These are phyloP conservation scores for Phaffia australis DNA, from an alignment of 768 basidiomycete species.

Conservation along the genomic window DNA sequence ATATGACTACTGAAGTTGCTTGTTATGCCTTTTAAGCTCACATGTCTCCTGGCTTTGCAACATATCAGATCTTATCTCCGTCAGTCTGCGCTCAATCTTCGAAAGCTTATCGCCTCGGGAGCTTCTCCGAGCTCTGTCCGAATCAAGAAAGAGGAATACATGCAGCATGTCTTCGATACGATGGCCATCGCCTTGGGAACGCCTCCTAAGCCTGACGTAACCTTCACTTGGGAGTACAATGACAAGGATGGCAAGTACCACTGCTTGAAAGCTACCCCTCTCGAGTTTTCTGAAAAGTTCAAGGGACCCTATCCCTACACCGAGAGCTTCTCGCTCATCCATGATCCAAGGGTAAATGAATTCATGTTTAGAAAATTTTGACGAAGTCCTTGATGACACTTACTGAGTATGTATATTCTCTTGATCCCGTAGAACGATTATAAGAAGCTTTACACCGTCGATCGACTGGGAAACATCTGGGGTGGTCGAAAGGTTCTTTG, in stretches of 20 bases:
- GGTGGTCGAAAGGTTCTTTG: slow-evolving; percentile 44
- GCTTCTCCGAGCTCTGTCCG: slow-evolving; percentile 33
- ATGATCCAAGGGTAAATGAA: slow-evolving; percentile 58
- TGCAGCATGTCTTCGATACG: slow-evolving; percentile 5
- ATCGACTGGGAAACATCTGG: slow-evolving; percentile 87
- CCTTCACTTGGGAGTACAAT: slow-evolving; percentile 80
- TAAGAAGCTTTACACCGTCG: slow-evolving; percentile 74
- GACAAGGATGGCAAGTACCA: slow-evolving; percentile 63
- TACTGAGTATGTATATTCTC: no score
- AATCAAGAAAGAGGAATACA: slow-evolving; percentile 8
- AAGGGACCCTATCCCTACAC: slow-evolving; percentile 42
- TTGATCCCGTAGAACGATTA: slow-evolving; percentile 47
- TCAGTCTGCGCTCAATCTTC: slow-evolving; percentile 76
- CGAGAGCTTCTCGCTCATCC: slow-evolving; percentile 82
- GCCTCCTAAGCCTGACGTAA: slow-evolving; percentile 59
- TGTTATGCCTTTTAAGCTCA: neutral
- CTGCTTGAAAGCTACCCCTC: slow-evolving; percentile 67
- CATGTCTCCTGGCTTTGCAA: neutral
- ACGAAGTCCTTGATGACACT: no score
- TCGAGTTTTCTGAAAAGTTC: slow-evolving; percentile 58
- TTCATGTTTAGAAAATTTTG: no score
- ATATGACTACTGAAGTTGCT: neutral
- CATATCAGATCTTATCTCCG: slow-evolving; percentile 48
- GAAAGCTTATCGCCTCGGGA: slow-evolving; percentile 51
- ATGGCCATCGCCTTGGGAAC: slow-evolving; percentile 57